Conservation (phyloP, 768 basidiomycete species). For the Jaapia argillacea region DNA sequence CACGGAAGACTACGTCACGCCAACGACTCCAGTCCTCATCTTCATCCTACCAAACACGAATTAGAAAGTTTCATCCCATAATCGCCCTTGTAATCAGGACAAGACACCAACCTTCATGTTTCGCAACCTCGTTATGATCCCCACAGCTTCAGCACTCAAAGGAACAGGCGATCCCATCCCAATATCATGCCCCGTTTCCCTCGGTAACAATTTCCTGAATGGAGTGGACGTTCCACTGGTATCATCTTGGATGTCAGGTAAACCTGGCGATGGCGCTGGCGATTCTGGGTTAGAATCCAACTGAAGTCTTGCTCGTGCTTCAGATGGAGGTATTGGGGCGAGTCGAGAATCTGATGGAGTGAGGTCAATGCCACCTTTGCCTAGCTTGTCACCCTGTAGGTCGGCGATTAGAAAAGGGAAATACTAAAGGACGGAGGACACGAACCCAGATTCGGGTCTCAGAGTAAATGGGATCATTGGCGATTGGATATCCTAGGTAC, state of each 20-base stretch:
- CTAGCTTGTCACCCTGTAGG: slow-evolving; percentile 55
- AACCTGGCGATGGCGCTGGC: neutral
- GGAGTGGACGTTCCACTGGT: slow-evolving; percentile 3
- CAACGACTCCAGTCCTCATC: slow-evolving; percentile 84
- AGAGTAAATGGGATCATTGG: slow-evolving; percentile 92
- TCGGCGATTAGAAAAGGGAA: neutral
- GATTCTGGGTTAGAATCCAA: slow-evolving; percentile 39
- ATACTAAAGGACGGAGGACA: slow-evolving; percentile 5
- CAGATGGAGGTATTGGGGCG: slow-evolving; percentile 45
- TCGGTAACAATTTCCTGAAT: slow-evolving; percentile 55
- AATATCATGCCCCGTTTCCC: slow-evolving; percentile 81
- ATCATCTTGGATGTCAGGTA: neutral
- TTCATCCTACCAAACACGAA: slow-evolving; percentile 45
- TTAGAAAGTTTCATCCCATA: neutral
- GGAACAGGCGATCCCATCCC: slow-evolving; percentile 83
- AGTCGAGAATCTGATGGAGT: slow-evolving; percentile 55
- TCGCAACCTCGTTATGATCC: slow-evolving; percentile 66
- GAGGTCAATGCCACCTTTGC: slow-evolving; percentile 74
- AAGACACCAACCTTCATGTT: slow-evolving; percentile 61
- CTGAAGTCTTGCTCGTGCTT: neutral
- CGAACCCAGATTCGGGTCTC: slow-evolving; percentile 68
- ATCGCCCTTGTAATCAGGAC: slow-evolving; percentile 3
- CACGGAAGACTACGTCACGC: slow-evolving; percentile 77
- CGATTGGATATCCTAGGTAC: slow-evolving; percentile 86
- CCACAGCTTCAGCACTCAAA: slow-evolving; percentile 66